A percentile compares a stretch with the other conserved stretches of the same genome.
Evolutionary conservation across 2,329 filamentous ascomycete species (phyloP).

Genomic region (Alternaria hordeiaustralica): DNA sequence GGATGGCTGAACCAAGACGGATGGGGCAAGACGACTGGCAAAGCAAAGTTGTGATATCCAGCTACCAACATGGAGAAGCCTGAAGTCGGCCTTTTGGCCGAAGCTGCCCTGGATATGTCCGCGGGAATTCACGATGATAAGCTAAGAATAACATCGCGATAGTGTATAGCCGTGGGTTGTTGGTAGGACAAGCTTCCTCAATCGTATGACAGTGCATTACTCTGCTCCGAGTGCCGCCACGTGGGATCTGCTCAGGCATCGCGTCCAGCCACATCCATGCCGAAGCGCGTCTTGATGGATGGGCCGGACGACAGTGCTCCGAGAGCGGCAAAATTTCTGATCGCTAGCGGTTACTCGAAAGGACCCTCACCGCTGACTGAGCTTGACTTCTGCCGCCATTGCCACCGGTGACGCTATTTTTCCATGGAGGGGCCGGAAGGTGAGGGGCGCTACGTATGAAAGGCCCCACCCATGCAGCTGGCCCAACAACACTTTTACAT

Average conservation of each 20-base stretch:
- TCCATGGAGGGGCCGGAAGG: constrained; percentile 30
- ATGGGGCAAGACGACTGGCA: constrained; percentile 59
- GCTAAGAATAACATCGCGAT: not conserved
- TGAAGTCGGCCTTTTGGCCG: not conserved
- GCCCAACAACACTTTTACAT: constrained; percentile 22
- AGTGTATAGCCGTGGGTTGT: not conserved
- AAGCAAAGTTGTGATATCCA: constrained; percentile 9
- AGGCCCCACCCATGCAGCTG: constrained; percentile 17
- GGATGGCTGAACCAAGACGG: constrained; percentile 54
- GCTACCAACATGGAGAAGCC: not conserved
- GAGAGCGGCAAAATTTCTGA: constrained; percentile 11
- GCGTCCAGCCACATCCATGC: not conserved
- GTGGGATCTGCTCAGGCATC: not conserved
- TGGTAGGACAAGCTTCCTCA: not conserved
- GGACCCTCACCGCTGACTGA: not conserved
- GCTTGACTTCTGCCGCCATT: constrained; percentile 11
- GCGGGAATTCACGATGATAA: not conserved
- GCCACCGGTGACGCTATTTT: constrained; percentile 46
- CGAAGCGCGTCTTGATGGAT: constrained; percentile 5
- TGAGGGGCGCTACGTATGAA: constrained; percentile 28
- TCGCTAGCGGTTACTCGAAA: constrained; percentile 3
- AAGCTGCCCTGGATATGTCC: not conserved
- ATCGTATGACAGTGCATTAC: not conserved
- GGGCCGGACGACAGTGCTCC: constrained; percentile 29
- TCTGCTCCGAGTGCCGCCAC: not conserved